phyloP scores from a whole-genome alignment of 768 basidiomycete genomes.

The Mycena indigotica region DNA sequence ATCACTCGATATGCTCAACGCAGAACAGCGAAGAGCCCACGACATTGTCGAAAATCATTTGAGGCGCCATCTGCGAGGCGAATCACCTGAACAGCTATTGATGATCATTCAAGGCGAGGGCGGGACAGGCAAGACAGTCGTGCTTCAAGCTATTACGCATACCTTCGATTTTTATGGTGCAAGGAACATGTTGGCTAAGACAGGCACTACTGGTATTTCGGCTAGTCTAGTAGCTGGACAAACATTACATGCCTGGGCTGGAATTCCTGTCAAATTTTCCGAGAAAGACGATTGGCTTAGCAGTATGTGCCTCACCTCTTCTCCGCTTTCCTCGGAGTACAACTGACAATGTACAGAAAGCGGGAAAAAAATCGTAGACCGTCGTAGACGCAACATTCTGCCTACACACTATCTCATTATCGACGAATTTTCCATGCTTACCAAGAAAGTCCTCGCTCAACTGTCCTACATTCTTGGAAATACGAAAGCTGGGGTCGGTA shows the following conservation, averaged over 20 bases:
- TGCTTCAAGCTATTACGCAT: slow-evolving; percentile 41
- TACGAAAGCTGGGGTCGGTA: slow-evolving; percentile 4
- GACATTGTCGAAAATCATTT: slow-evolving; percentile 38
- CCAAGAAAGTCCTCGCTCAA: slow-evolving; percentile 24
- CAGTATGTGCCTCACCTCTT: too few relatives aligned
- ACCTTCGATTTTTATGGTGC: slow-evolving; percentile 26
- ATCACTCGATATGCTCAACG: too few relatives aligned
- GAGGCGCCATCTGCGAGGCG: slow-evolving; percentile 18
- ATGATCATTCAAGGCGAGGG: slow-evolving; percentile 46
- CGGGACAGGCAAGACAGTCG: slow-evolving; percentile 44
- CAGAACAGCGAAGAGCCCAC: slow-evolving; percentile 38
- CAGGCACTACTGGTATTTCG: slow-evolving; percentile 43
- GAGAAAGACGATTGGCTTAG: neutral
- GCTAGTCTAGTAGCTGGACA: slow-evolving; percentile 40
- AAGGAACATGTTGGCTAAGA: slow-evolving; percentile 33
- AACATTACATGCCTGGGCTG: slow-evolving; percentile 36
- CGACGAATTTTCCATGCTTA: slow-evolving; percentile 45
- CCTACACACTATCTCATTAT: slow-evolving; percentile 33
- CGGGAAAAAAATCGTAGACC: too few relatives aligned
- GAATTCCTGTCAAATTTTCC: slow-evolving; percentile 17
- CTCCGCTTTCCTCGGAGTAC: neutral
- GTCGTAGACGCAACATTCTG: slow-evolving; percentile 21
- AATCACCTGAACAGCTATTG: slow-evolving; percentile 28
- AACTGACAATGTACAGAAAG: too few relatives aligned
- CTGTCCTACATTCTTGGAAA: slow-evolving; percentile 25